Percentiles rank a stretch among this genome's conserved stretches.
phyloP scores from a whole-genome alignment of 2,329 filamentous ascomycete species.

The Lecanicillium sp. region DNA sequence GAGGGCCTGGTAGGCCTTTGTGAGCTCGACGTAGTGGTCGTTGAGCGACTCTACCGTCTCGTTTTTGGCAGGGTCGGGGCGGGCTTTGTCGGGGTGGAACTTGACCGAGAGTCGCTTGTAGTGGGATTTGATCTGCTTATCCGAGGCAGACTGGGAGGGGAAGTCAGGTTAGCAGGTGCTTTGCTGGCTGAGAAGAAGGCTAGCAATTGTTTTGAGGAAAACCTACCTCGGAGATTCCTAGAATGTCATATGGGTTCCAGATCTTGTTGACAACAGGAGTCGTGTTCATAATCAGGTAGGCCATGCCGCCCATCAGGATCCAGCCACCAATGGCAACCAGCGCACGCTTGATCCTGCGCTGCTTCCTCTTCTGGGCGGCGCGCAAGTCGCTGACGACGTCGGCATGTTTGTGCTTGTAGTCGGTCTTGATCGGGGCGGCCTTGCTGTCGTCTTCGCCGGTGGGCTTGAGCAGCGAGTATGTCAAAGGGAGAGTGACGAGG shows the following conservation, averaged over 20 bases:
- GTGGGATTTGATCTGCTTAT: slow-evolving; percentile 85
- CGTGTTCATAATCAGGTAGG: slow-evolving; percentile 80
- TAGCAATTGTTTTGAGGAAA: neutral
- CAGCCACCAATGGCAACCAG: slow-evolving; percentile 71
- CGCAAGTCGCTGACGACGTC: slow-evolving; percentile 77
- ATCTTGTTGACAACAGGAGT: slow-evolving; percentile 64
- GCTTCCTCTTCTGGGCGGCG: slow-evolving; percentile 79
- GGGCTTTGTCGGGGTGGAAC: slow-evolving; percentile 88
- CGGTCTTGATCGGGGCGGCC: slow-evolving; percentile 72
- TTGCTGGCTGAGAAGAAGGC: neutral
- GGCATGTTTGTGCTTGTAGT: slow-evolving; percentile 74
- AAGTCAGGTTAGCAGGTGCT: neutral
- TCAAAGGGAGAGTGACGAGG: slow-evolving; percentile 82
- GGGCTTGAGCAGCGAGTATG: slow-evolving; percentile 77
- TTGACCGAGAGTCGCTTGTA: slow-evolving; percentile 82
- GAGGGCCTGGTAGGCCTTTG: slow-evolving; percentile 95
- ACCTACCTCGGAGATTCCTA: slow-evolving; percentile 72
- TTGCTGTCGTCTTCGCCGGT: slow-evolving; percentile 69
- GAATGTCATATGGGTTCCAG: slow-evolving; percentile 95
- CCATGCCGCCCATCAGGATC: slow-evolving; percentile 79
- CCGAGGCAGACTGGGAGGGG: slow-evolving; percentile 56
- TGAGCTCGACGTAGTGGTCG: slow-evolving; percentile 84
- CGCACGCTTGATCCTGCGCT: slow-evolving; percentile 79
- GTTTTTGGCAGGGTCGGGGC: slow-evolving; percentile 77
- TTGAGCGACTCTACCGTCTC: slow-evolving; percentile 80